Base-by-base conservation (phyloP, 805 yeast genomes). In the Candida pini region DNA sequence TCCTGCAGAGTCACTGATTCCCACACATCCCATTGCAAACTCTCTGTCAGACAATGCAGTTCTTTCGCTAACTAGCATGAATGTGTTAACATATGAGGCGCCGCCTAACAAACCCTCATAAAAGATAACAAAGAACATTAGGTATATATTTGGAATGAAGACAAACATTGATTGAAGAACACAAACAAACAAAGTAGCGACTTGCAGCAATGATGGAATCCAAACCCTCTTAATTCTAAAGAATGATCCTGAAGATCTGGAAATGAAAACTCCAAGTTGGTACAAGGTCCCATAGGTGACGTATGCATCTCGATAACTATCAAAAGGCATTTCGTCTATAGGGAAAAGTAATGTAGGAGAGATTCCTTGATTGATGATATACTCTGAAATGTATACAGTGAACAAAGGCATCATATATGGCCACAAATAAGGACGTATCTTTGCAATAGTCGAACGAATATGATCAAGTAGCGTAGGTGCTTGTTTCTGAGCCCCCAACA, bases 71-170 rank as follows among this genome's bases (percentile, higher is more conserved):
- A 89, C 89, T 12, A 75, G 65, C 67, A 82, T 65, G 51, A 85
- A 90, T 0, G 97, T 89, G 53, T 90, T 89, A 34, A 87, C 92
- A 54, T 90, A 90, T 13, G 90, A 76, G 2, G 83, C 73, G 1
- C 98, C 97, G 1, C 97, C 98, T 9, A 90, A 66, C 15, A 92
- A 66, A 0, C 97, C 92, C 54, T 90, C 97, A 58, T 85, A 90
- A 40, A 90, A 73, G 5, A 87, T 71, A 20, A 89, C 55, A 0
- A 69, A 7, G 64, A 86, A 67, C 25, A 88, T 50, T 2, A 73
- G 46, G 67, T 81, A 83, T 2, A 90, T 72, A 25, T 62, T 69
- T 3, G 80, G 73, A 14, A 84, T 65, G 20, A 72, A 44, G 52
- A 71, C 69, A 47, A 54, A 73, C 43, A 80, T 43, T 3, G 96